Evolutionary conservation across 805 yeast species (phyloP), one percentile per base, ranked within the genome.

Genomic region (Dipodascopsis uninucleata): DNA sequence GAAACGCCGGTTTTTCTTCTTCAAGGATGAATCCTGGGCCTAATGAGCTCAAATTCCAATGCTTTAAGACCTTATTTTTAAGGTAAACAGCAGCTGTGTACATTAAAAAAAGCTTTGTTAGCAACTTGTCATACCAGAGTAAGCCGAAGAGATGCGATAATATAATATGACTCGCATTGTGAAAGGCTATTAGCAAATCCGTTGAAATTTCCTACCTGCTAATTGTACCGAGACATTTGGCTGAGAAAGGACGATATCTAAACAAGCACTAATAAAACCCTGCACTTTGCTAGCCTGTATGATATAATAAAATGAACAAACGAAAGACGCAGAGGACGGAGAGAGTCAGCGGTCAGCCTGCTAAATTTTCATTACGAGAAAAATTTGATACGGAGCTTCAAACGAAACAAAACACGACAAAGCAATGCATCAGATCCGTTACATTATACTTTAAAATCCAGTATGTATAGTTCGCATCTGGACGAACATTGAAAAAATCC

Each of bases 181-280:
- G 17, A 16, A 25, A 17, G 28, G 10, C 7, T 22, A 21, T 7
- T 16, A 31, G 10, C 34, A 31, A 12, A n/a, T 26, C n/a, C n/a
- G 12, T 10, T 10, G 10, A 26, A n/a, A n/a, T 9, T 31, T 23
- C 47, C 2, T n/a, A 50, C 55, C 55, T 12, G 55, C 46, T n/a
- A 50, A 26, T 29, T 50, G 53, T 5, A 50, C 53, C 4, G 49
- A 47, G 12, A 46, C 40, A 8, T 36, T 28, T 2, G 53, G 50
- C 14, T 53, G 53, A 12, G 47, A 75, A 14, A 74, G 61, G 16
- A 87, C 71, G 40, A 88, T 81, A 60, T 85, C 90, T 36, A 90
- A 68, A 63, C 95, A 85, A 1, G 90, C 89, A 4, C 83, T 83
- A 31, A 86, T 67, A 60, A 89, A 89, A 4, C 95, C 95, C 1